A percentile compares a stretch with the other conserved stretches of the same genome.
These are phyloP conservation scores for Tubosaeta brunneosetosa DNA, from an alignment of 768 basidiomycete genomes.

Conservation along the genomic window DNA sequence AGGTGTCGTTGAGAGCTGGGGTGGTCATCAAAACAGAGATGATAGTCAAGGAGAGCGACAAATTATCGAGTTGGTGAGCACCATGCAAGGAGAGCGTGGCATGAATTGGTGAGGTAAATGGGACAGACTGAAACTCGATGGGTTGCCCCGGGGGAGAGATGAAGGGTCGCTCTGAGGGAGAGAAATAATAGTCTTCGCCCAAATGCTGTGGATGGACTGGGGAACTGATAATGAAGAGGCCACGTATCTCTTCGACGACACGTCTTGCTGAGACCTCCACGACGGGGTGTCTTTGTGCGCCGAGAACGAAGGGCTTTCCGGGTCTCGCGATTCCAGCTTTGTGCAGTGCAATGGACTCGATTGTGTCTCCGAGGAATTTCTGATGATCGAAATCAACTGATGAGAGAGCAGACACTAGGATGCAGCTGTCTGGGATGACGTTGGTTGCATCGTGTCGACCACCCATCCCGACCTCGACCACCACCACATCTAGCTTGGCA, in stretches of 20 bases:
- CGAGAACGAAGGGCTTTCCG: constrained; percentile 61
- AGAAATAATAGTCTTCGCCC: constrained; percentile 32
- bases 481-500: constrained; percentile 67
- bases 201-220: constrained; percentile 34
- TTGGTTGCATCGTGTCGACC: constrained; percentile 93
- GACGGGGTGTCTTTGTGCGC: constrained; percentile 50
- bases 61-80: constrained; percentile 79
- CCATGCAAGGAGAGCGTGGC: constrained; percentile 68
- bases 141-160: constrained; percentile 37
- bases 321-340: constrained; percentile 77
- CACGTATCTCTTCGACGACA: constrained; percentile 40
- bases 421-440: constrained; percentile 61
- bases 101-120: constrained; percentile 41
- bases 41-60: constrained; percentile 62
- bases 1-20: constrained; percentile 13
- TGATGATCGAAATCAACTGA: constrained; percentile 93
- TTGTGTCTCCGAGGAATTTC: constrained; percentile 74
- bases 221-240: constrained; percentile 34
- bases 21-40: constrained; percentile 52
- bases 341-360: constrained; percentile 70
- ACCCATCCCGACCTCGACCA: constrained; percentile 95
- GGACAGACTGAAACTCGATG: constrained; percentile 40
- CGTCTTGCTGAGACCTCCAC: constrained; percentile 44
- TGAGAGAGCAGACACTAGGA: constrained; percentile 79
- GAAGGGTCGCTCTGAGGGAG: constrained; percentile 27